Base-by-base conservation (phyloP, 1,139 yeast species). In the Scheffersomyces parashehatae region DNA sequence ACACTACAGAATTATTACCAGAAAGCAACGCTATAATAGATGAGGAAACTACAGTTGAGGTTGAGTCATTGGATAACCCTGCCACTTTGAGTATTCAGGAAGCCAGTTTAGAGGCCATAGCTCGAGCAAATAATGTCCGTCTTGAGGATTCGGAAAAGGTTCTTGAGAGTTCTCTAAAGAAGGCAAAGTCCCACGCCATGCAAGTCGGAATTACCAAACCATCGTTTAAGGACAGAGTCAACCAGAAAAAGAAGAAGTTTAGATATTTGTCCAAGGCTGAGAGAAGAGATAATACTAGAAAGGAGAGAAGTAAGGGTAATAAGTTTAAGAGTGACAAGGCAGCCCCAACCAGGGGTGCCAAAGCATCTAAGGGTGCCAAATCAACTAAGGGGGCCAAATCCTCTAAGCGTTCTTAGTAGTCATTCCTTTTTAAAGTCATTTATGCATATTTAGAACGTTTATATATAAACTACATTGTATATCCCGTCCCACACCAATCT, bases 201-300 rank as follows among this genome's bases (percentile, higher is more conserved):
- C 68, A 82, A 35, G 70, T 82, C 51, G 87, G 87, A 7, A 75
- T 70, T 9, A 59, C 73, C 13, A 73, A 73, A 46, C 77, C 77
- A 20, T 54, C 60, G 14, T 54, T 56, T 35, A 56, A 63, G 38
- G 62, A 62, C 31, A 64, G 66, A 39, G 60, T 57, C 38, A 74
- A 75, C 56, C 68, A 65, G 47, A 77, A 73, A 62, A 85, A 85
- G 77, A 88, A 86, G 78, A 89, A 88, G 75, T 88, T 89, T 59
- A 81, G 97, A 65, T 91, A 91, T 59, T 74, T 89, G 64, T 79
- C 93, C 42, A 88, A 88, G 64, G 73, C 77, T 13, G 96, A 88
- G 63, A 78, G 97, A 67, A 81, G 81, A 57, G 78, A 73, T 28
- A 86, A 86, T 53, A 80, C 77, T 46, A 63, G 79, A 47, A 88